phyloP scores from a whole-genome alignment of 108 stramenopile species.

The Discostella pseudostelligera region DNA sequence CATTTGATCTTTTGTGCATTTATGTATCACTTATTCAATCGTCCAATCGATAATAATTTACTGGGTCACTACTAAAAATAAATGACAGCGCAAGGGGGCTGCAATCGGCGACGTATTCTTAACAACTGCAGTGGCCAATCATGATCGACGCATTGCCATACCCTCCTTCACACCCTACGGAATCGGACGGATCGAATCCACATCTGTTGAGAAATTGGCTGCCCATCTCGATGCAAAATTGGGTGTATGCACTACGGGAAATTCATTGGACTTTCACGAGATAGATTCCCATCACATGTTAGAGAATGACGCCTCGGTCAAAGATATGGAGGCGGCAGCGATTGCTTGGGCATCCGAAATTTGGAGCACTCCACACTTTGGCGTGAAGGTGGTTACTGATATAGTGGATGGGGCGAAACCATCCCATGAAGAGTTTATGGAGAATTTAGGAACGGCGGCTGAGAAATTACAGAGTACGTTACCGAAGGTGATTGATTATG shows the following conservation, averaged over 20 bases:
- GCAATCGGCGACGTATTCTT: conserved; percentile 92
- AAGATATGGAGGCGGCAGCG: conserved; percentile 98
- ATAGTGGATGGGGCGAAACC: conserved; percentile 91
- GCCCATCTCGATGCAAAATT: conserved; percentile 60
- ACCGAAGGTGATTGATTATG: conserved; percentile 87
- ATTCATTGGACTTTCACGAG: conserved; percentile 88
- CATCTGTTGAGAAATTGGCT: conserved; percentile 51
- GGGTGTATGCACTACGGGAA: conserved; percentile 92
- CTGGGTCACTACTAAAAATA: too few relatives aligned
- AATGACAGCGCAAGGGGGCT: conserved; percentile 66
- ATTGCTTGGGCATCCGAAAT: conserved; percentile 88
- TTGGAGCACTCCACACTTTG: conserved; percentile 80
- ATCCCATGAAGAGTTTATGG: conserved; percentile 94
- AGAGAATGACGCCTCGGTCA: conserved; percentile 85
- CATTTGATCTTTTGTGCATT: too few relatives aligned
- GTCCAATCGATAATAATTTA: too few relatives aligned
- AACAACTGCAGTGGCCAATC: conserved; percentile 85
- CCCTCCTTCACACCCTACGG: conserved; percentile 91
- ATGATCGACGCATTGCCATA: conserved; percentile 96
- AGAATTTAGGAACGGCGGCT: conserved; percentile 88
- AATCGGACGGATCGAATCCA: conserved; percentile 66
- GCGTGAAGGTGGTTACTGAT: conserved; percentile 96
- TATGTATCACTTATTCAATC: too few relatives aligned
- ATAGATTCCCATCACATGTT: conserved; percentile 75
- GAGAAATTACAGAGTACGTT: conserved; percentile 83